Percentiles rank a stretch among this genome's conserved stretches.
phyloP scores from a whole-genome alignment of 208 protist species.

The Tetramitus jugosus region DNA sequence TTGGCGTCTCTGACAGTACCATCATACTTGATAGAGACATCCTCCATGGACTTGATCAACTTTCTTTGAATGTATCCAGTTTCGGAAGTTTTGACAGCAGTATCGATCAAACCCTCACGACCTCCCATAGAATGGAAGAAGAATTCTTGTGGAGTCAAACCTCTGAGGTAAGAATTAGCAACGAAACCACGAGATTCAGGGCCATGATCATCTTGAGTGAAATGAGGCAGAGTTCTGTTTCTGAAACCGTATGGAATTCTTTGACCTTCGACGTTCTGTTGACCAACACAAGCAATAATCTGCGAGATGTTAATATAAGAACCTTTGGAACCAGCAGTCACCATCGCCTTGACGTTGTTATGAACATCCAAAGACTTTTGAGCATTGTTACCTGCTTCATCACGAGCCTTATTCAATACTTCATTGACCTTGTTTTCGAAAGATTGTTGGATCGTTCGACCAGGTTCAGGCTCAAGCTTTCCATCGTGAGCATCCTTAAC shows the following conservation, averaged over 20 bases:
- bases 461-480: conserved; percentile 82
- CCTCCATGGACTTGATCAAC: conserved; percentile 96
- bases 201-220: conserved; percentile 94
- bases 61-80: conserved; percentile 89
- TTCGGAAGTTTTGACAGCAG: conserved; percentile 98
- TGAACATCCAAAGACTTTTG: conserved; percentile 61
- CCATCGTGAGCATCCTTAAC: conserved; percentile 78
- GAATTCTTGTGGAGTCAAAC: conserved; percentile 97
- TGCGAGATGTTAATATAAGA: conserved; percentile 97
- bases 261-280: conserved; percentile 99
- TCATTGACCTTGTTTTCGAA: conserved; percentile 97
- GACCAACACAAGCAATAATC: conserved; percentile 97
- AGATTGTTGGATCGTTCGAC: conserved; percentile 87
- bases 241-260: conserved; percentile 96
- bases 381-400: conserved; percentile 72
- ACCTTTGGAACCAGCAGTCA: conserved; percentile 95
- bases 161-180: conserved; percentile 92
- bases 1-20: conserved; percentile 91
- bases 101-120: conserved; percentile 98
- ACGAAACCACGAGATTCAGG: conserved; percentile 94
- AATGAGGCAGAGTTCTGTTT: conserved; percentile 94
- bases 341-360: conserved; percentile 93
- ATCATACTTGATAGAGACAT: conserved; percentile 94
- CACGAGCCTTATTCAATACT: conserved; percentile 75
- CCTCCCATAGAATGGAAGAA: conserved; percentile 99